Evolutionary conservation across 768 basidiomycete species (phyloP), one percentile per base, ranked within the genome.

Genomic region (Trametes elegans): DNA sequence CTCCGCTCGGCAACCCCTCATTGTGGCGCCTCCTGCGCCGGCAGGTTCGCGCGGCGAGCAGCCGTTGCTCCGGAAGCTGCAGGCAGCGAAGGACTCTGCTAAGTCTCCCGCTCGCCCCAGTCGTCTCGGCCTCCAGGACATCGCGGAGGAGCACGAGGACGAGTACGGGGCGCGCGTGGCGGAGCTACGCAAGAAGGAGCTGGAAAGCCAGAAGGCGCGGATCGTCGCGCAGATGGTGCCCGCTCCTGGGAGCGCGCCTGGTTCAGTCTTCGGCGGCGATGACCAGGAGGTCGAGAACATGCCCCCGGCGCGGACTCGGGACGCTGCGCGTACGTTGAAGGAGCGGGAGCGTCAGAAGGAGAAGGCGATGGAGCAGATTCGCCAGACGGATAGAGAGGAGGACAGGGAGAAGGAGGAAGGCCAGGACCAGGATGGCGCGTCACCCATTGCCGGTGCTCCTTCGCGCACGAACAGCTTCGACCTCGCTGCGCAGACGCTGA

Each of bases 221-320:
- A 94, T 96, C 55, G 93, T 96, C 2, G 90, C 91, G 44, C 91
- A 95, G 75, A 95, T 95, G 93, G 90, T 84, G 3, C 87, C 87
- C 21, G 40, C 36, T 5, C 29, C 50, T 1, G 76, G 76, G 18
- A 70, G 71, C 26, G 74, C 74, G 3, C 71, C 68, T 14, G 64
- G 61, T 29, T 64, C 65, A 1, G 59, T 43, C 26, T 62, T 60
- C 43, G 64, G 53, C 26, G 46, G 46, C 5, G 48, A 53, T 24
- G 52, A 49, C 13, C 64, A 61, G 52, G 63, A 68, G 29, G 53
- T 50, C 26, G 74, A 75, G 65, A 75, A 75, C 43, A 44, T 73
- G 9, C 68, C 72, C 1, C 70, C 68, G 5, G 51, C 48, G 9
- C 44, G 53, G 10, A 59, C 57, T 26, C 32, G 57, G 16, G 57